Base-by-base conservation (phyloP, 1,284 basidiomycete species). In the Cryptococcus sp. region DNA sequence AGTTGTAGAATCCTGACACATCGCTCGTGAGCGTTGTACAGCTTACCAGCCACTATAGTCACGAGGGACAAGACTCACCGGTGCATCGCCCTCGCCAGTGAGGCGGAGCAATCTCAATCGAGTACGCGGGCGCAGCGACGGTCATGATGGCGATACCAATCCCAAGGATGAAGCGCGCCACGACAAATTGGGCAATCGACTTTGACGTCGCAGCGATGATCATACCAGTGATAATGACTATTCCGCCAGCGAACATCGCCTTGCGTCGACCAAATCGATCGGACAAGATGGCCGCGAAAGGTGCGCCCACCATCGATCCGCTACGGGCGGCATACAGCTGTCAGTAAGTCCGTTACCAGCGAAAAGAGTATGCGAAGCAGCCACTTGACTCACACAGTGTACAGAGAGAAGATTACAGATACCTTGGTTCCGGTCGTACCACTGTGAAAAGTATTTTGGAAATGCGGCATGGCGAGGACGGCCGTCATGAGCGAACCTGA, bases 71-170 rank as follows among this genome's bases (percentile, higher is more conserved):
- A 44, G 57, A 65, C 48, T 61, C 41, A 57, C 83, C 84, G 22
- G 84, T 84, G 66, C 84, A 76, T 25, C 84, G 80, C 53, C 85
- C 85, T 65, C 85, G 80, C 85, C 85, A 87, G 73, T 86, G 84
- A 17, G 85, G 85, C 41, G 85, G 85, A 11, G 84, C 82, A 75
- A 87, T 83, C 67, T 86, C 82, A 53, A 80, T 77, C 25, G 76
- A 79, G 70, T 82, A 82, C 10, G 80, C 76, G 6, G 84, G 83
- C 8, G 83, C 83, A 10, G 83, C 83, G 19, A 83, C 80, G 13
- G 82, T 65, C 70, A 57, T 82, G 49, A 77, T 67, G 1, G 75
- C 71, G 25, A 78, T 73, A 5, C 74, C 79, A 38, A 67, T 50
- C 3, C 80, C 81, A 22, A 82, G 70, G 5, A 82, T 52, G 25